Conservation (phyloP, 2,329 filamentous ascomycete species). For the Thielaviopsis musarum region DNA sequence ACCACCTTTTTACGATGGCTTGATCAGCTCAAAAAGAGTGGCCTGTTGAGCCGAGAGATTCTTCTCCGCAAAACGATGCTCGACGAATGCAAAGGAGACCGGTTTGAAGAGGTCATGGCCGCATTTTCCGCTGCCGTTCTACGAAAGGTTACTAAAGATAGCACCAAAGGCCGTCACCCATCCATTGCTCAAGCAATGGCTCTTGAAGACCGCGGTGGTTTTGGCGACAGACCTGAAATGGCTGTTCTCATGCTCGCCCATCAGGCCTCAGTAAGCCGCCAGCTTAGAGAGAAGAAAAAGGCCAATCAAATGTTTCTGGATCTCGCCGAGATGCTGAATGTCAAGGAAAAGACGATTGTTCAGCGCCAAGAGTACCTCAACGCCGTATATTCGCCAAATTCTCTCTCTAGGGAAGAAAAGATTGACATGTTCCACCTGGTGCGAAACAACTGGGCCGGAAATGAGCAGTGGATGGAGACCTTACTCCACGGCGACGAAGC, state of each 20-base stretch:
- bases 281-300: constrained; percentile 42
- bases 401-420: constrained; percentile 26
- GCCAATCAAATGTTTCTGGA: constrained; percentile 41
- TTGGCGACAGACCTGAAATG: constrained; percentile 36
- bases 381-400: constrained; percentile 15
- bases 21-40: constrained; percentile 76
- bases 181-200: constrained; percentile 38
- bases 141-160: constrained; percentile 39
- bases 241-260: constrained; percentile 57
- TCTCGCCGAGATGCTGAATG: constrained; percentile 46
- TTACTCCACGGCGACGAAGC: constrained; percentile 50
- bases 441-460: constrained; percentile 62
- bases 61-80: constrained; percentile 87
- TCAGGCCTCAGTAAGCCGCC: constrained; percentile 43
- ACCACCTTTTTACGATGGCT: constrained; percentile 67
- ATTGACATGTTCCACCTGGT: constrained; percentile 41
- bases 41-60: constrained; percentile 60
- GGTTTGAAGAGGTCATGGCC: constrained; percentile 71
- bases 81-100: constrained; percentile 87
- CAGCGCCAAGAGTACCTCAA: constrained; percentile 33
- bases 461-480: constrained; percentile 54
- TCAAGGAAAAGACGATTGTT: constrained; percentile 42
- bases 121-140: constrained; percentile 72
- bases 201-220: constrained; percentile 41
- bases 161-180: constrained; percentile 23